Evolutionary conservation across 2,329 filamentous ascomycete species (phyloP), one percentile per base, ranked within the genome.

Genomic region (Penicillium olsonii): DNA sequence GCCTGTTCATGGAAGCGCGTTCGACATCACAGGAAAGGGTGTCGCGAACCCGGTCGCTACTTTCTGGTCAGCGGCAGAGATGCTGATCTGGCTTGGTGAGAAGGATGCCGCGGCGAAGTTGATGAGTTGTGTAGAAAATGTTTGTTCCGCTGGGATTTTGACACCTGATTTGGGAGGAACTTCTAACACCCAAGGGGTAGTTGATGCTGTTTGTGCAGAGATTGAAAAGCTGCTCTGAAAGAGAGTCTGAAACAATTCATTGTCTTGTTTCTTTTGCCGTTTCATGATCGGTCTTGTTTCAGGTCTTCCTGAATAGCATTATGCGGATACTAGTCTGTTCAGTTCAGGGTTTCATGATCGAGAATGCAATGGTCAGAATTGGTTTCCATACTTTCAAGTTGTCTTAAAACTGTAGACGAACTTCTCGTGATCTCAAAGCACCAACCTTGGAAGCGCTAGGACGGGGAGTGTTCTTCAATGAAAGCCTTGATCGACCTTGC

Each of bases 31-130:
- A 2, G 83, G 84, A 1, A 80, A 83, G 56, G 82, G 81, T 0
- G 33, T 65, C 31, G 82, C 83, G 2, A 86, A 86, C 56, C 83
- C 83, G 0, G 75, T 87, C 1, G 84, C 80, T 2, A 84, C 83
- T 12, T 84, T 87, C 61, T 88, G 84, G 85, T 84, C 84, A 0
- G 84, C 81, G 0, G 83, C 84, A 5, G 85, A 87, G 74, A 83
- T 88, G 81, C 73, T 87, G 5, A 67, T 78, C 40, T 85, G 84
- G 78, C 61, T 87, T 12, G 83, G 83, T 0, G 70, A 83, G 50
- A 75, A 79, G 22, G 72, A 78, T 17, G 83, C 81, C 0, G 82
- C 83, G 0, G 76, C 78, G 37, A 68, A 70, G 27, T 65, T 87
- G 19, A 80, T 87, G 72, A 72, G 77, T 39, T 79, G 79, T 18